phyloP scores from a whole-genome alignment of 331 rosid species.

The Stylosanthes scabra region DNA sequence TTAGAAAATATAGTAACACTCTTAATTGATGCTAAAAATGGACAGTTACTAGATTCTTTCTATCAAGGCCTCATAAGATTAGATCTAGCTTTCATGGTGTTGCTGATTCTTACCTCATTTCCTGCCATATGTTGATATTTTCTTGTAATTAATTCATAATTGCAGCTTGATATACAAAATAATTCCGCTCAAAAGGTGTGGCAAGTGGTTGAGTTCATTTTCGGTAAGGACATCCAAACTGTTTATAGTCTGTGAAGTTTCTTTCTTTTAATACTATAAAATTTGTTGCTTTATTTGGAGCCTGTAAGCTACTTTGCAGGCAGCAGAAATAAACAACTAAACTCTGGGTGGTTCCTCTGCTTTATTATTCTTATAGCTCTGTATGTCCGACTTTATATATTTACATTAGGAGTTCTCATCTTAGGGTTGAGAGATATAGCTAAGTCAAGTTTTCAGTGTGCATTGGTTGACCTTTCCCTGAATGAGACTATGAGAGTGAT shows the following conservation, averaged over 20 bases:
- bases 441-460: background rate
- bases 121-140: constrained; percentile 29
- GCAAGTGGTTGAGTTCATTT: constrained; percentile 84
- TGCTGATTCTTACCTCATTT: constrained; percentile 35
- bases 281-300: constrained; percentile 23
- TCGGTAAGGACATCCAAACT: constrained; percentile 67
- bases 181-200: constrained; percentile 80
- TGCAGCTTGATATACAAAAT: constrained; percentile 90
- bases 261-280: constrained; percentile 1
- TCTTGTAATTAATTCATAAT: constrained; percentile 32
- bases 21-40: background rate
- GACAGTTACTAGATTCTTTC: background rate
- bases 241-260: constrained; percentile 23
- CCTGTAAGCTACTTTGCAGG: constrained; percentile 18
- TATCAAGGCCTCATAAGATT: constrained; percentile 24
- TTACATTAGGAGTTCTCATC: background rate
- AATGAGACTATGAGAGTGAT: background rate
- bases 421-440: background rate
- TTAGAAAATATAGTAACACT: constrained; percentile 1
- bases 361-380: constrained; percentile 24
- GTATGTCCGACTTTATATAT: constrained; percentile 3
- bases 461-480: background rate
- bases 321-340: constrained; percentile 19
- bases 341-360: constrained; percentile 15
- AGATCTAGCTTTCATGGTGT: constrained; percentile 3